Base-by-base conservation (phyloP, 2,329 filamentous ascomycete species). In the Penicillium hesseltinei region DNA sequence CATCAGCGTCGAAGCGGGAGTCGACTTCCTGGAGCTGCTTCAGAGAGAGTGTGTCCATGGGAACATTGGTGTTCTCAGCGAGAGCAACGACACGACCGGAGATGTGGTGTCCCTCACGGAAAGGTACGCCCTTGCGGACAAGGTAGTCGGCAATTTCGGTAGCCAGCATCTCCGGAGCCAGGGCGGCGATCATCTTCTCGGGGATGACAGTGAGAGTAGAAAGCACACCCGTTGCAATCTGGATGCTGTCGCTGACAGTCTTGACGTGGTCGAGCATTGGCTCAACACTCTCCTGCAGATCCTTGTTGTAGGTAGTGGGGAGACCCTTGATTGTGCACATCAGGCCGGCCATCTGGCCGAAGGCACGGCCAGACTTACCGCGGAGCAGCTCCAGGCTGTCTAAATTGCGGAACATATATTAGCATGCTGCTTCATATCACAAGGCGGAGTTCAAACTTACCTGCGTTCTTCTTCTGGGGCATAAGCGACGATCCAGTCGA, bases 261-360 rank as follows among this genome's bases (percentile, higher is more conserved):
- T 92, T 90, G 75, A 92, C 84, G 72, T 88, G 85, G 74, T 95
- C 90, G 48, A 96, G 84, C 77, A 96, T 85, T n/a, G 89, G 88
- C 80, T 95, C 89, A 60, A 90, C 87, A 57, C 85, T 88, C 77
- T 96, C 91, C 76, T 96, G 91, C n/a, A 95, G 77, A 73, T 96
- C 91, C 77, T 95, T 96, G 80, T 95, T 93, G 80, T 95, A 95
- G 3, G 89, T 91, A 43, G 84, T 89, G 2, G 90, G 89, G 29
- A 94, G 83, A 55, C 88, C 88, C 75, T 89, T 88, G 74, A 87
- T 75, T 38, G 86, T 90, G 78, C 87, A 87, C 83, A 91, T 91
- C 62, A 94, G 77, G 38, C 90, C 90, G 5, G 88, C 84, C 85
- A 93, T 89, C 63, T 91, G 88, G 27, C 91, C 91, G 69, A 95